Base-by-base conservation (phyloP, 2,329 filamentous ascomycete genomes). In the Pyricularia grisea region DNA sequence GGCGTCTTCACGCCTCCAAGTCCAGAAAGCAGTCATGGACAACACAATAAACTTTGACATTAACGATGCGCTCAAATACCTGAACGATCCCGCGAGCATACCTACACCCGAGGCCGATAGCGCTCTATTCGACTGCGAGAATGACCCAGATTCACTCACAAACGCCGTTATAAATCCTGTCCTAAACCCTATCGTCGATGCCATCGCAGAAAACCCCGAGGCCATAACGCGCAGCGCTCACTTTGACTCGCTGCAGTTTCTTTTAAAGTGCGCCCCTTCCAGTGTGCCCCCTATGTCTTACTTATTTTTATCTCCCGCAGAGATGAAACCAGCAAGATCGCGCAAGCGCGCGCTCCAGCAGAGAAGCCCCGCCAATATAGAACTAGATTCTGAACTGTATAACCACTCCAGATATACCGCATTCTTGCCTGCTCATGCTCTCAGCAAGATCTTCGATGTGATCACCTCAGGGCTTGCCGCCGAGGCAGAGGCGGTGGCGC, bases 1-100 rank as follows among this genome's bases (percentile, higher is more conserved):
- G 7, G 20, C 66, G 36, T n/a, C 36, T 67, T 50, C 14, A 9
- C 55, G 12, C 33, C 42, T 42, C 66, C 66, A 28, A 55, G 25
- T 30, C 36, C 66, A 63, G 20, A 28, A 31, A 68, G 31, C 67
- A 61, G 30, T 31, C 78, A 90, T 90, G 89, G 90, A 84, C 76
- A 92, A 83, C 75, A 91, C 91, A 82, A 87, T 93, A 78, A 87
- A 90, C 76, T 99, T 99, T 82, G 92, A 98, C 79, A 92, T 99
- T 80, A 97, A 97, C 79, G 91, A 97, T 83, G 93, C 93, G 73
- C 90, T 98, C 79, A 97, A 97, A 84, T 99, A 97, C 81, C 92
- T 97, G 87, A 96, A 93, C 81, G 94, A 98, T 78, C 94, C 95
- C 10, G 84, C 89, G 65, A 87, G 88, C 58, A 91, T 98, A 69